A percentile compares a stretch with the other conserved stretches of the same genome.
phyloP scores from a whole-genome alignment of 345 rosid species.

The Populus nigra region DNA sequence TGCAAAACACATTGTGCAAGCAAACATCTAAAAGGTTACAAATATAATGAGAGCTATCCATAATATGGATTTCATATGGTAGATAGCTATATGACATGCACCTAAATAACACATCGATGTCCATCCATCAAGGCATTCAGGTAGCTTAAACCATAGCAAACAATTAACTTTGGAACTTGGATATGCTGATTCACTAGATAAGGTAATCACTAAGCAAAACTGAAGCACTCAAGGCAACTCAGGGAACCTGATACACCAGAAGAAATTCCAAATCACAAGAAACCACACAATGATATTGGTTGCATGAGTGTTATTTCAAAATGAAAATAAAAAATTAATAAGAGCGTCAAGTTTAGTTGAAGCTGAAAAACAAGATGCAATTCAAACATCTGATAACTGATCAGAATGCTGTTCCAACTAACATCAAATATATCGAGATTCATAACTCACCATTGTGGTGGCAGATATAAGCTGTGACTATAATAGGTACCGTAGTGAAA shows the following conservation, averaged over 20 bases:
- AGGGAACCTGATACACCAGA: background rate
- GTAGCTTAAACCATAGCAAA: background rate
- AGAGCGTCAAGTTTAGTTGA: no score
- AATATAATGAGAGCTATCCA: background rate
- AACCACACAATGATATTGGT: no score
- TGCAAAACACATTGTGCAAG: conserved; percentile 28
- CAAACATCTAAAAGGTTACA: background rate
- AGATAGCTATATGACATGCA: background rate
- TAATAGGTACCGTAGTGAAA: conserved; percentile 53
- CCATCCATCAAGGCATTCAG: background rate
- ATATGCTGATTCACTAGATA: no score
- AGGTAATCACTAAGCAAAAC: no score
- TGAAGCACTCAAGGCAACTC: background rate
- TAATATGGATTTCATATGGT: background rate
- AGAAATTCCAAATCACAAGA: no score
- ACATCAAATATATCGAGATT: background rate
- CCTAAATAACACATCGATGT: background rate
- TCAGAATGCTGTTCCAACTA: background rate
- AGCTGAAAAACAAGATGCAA: no score
- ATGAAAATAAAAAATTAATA: no score
- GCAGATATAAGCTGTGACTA: conserved; percentile 69
- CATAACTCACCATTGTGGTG: conserved; percentile 56
- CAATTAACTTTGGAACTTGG: background rate
- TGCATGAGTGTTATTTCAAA: no score
- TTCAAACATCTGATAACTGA: background rate